These are phyloP conservation scores for Lycium ferocissimum DNA, from an alignment of 257 asterid genomes.

Conservation along the genomic window DNA sequence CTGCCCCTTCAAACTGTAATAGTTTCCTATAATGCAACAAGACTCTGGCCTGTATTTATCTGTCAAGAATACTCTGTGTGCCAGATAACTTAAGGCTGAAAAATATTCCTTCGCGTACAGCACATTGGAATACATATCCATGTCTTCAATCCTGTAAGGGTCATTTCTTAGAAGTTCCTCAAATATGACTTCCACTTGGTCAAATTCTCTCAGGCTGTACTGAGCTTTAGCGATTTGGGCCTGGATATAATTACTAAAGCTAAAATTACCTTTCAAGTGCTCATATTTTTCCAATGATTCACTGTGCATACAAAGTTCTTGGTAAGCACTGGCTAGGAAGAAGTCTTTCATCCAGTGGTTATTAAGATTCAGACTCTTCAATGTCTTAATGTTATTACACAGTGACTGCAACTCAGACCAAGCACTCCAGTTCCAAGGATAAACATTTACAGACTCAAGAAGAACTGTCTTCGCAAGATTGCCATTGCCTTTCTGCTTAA, in stretches of 20 bases:
- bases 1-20: slow-evolving; percentile 91
- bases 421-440: slow-evolving; percentile 99
- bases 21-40: slow-evolving; percentile 90
- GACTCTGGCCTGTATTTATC: slow-evolving; percentile 96
- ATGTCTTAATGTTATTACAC: slow-evolving; percentile 70
- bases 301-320: slow-evolving; percentile 79
- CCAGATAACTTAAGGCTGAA: slow-evolving; percentile 88
- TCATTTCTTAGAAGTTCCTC: slow-evolving; percentile 86
- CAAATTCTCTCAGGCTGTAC: slow-evolving; percentile 85
- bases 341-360: slow-evolving; percentile 98
- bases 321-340: slow-evolving; percentile 87
- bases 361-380: slow-evolving; percentile 69
- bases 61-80: slow-evolving; percentile 78
- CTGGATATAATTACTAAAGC: slow-evolving; percentile 82
- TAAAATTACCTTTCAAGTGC: slow-evolving; percentile 74
- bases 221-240: slow-evolving; percentile 91
- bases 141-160: slow-evolving; percentile 89
- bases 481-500: slow-evolving; percentile 88
- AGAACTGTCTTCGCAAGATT: slow-evolving; percentile 78
- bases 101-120: slow-evolving; percentile 90
- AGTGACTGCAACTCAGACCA: slow-evolving; percentile 86
- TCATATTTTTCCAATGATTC: slow-evolving; percentile 80
- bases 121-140: slow-evolving; percentile 97
- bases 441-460: slow-evolving; percentile 80
- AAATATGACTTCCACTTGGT: slow-evolving; percentile 87